phyloP scores from a whole-genome alignment of 257 asterid genomes.

The Osmanthus fragrans region DNA sequence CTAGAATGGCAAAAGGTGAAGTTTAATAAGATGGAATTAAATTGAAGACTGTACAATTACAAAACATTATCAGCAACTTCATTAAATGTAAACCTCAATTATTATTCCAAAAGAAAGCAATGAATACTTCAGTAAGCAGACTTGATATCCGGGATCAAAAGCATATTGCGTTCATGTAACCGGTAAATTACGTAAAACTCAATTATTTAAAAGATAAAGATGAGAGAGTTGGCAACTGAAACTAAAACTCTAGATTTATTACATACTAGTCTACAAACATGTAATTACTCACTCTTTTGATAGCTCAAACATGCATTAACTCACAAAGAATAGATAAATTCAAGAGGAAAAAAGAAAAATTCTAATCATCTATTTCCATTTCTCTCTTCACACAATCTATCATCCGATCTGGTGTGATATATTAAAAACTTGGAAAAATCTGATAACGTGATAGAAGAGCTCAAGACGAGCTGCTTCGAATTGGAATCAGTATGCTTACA shows the following conservation, averaged over 20 bases:
- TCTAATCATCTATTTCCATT: not conserved
- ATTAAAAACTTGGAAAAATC: not conserved
- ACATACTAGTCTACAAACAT: not conserved
- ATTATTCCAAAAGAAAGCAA: not conserved
- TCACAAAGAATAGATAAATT: not conserved
- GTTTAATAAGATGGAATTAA: constrained; percentile 3
- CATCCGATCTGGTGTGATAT: not conserved
- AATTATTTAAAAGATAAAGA: not conserved
- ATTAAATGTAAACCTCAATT: not conserved
- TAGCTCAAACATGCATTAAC: not conserved
- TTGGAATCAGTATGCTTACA: not conserved
- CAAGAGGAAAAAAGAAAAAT: not conserved
- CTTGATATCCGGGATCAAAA: not conserved
- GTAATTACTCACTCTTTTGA: not conserved
- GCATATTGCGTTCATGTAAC: not conserved
- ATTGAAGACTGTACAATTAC: constrained; percentile 1
- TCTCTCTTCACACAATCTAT: not conserved
- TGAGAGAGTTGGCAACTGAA: not conserved
- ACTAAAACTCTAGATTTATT: not conserved
- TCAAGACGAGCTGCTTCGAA: not conserved
- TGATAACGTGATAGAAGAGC: not conserved
- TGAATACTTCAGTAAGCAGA: not conserved
- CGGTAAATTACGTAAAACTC: not conserved
- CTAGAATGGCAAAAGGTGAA: constrained; percentile 39
- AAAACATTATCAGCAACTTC: not conserved